Base-by-base conservation (phyloP, 2,329 filamentous ascomycete species). In the Periglandula ipomoeae region DNA sequence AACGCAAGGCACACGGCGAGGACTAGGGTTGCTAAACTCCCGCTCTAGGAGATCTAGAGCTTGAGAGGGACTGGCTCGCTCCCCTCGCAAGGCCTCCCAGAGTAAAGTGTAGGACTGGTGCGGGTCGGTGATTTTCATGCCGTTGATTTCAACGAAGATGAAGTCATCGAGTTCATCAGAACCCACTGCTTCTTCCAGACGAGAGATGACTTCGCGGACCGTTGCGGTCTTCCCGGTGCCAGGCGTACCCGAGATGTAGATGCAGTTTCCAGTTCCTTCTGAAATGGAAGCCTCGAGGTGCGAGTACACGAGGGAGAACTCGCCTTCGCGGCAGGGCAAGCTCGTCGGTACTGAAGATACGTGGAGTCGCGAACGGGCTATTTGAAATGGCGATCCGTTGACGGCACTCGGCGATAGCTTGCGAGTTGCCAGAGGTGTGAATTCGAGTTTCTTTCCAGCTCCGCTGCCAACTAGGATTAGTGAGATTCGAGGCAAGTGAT, bases 61-160 rank as follows among this genome's bases (percentile, higher is more conserved):
- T 64, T 98, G 93, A 2, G 88, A 81, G 1, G 93, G 88, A 61
- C 87, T 94, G 7, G 97, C 90, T 43, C 93, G 82, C 62, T 98
- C 89, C 23, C 89, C 90, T 62, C 91, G 91, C 52, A 98, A 73
- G 0, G 93, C 91, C 70, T 98, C 89, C 94, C 94, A 98, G 2
- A 98, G 77, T 19, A 98, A 70, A 2, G 88, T 85, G 66, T 98
- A 98, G 0, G 93, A 90, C 65, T 98, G 93, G 61, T 97, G 90
- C 1, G 93, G 91, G 63, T 98, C 93, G 0, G 93, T 95, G 58
- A 98, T 90, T 71, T 98, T 98, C 93, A 98, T 97, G 56, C 93
- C 94, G 66, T 98, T 98, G 70, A 98, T 97, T 66, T 98, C 93
- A 53, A 98, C 90, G 58, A 98, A 98, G 51, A 96, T 95, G 66